Evolutionary conservation across 2,329 filamentous ascomycete species (phyloP).

Genomic region (Hypoxylon sp.): DNA sequence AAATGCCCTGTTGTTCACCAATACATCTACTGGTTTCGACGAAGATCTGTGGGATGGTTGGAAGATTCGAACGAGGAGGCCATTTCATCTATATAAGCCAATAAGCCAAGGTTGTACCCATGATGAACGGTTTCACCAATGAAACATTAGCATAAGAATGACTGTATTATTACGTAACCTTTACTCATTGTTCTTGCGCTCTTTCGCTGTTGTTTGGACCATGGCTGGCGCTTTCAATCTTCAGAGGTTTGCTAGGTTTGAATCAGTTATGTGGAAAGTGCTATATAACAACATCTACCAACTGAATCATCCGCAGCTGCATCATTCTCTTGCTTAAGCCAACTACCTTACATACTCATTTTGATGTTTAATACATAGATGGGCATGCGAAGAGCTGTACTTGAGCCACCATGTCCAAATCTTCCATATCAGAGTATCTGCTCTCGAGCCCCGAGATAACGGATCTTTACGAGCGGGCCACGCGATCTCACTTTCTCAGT

Average conservation of each 20-base stretch:
- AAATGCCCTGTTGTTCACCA: neutral
- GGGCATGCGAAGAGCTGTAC: neutral
- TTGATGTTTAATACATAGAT: neutral
- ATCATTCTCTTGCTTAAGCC: neutral
- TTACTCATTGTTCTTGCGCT: conserved; percentile 16
- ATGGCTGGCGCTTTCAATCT: neutral
- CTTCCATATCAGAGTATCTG: conserved; percentile 41
- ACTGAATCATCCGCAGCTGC: neutral
- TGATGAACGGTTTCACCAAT: conserved; percentile 26
- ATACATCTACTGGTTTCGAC: conserved; percentile 16
- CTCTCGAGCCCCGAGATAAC: conserved; percentile 42
- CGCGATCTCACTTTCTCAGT: conserved; percentile 46
- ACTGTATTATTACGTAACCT: conserved; percentile 34
- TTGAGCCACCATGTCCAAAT: conserved; percentile 35
- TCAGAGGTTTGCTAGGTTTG: neutral
- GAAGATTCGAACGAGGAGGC: conserved; percentile 1
- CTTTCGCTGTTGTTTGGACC: neutral
- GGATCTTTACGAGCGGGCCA: conserved; percentile 48
- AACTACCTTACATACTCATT: neutral
- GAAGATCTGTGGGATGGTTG: neutral
- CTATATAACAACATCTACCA: conserved; percentile 1
- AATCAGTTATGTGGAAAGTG: neutral
- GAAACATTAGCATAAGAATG: conserved; percentile 32
- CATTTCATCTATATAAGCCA: conserved; percentile 13
- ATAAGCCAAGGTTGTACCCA: conserved; percentile 12